phyloP scores from a whole-genome alignment of 768 basidiomycete species.

The Tricholoma flavovirens region DNA sequence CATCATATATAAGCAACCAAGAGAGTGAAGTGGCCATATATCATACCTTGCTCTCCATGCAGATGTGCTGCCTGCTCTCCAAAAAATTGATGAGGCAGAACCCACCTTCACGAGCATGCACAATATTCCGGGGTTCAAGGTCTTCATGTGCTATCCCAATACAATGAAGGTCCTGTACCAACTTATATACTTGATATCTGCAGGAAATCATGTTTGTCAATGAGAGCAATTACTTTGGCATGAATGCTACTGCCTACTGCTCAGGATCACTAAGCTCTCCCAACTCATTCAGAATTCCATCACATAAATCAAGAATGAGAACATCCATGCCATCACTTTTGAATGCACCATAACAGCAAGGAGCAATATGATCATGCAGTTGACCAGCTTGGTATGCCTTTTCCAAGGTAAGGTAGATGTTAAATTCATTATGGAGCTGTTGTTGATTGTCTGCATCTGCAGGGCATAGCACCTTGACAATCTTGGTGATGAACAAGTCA shows the following conservation, averaged over 20 bases:
- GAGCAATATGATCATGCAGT: conserved; percentile 13
- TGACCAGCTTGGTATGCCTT: conserved; percentile 14
- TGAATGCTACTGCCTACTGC: conserved; percentile 11
- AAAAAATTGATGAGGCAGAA: conserved; percentile 16
- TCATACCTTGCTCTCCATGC: conserved; percentile 11
- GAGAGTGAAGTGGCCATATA: conserved; percentile 5
- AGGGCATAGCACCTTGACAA: conserved; percentile 12
- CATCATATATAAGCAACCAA: conserved; percentile 3
- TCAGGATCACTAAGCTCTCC: conserved; percentile 13
- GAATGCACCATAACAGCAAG: conserved; percentile 17
- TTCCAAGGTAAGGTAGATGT: conserved; percentile 14
- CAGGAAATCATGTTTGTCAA: conserved; percentile 14
- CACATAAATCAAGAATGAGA: conserved; percentile 18
- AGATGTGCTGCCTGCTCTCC: conserved; percentile 12
- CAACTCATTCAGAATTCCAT: conserved; percentile 14
- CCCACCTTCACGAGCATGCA: conserved; percentile 11
- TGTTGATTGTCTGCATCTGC: conserved; percentile 12
- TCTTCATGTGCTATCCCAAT: conserved; percentile 16
- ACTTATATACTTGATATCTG: conserved; percentile 15
- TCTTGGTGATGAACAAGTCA: conserved; percentile 12
- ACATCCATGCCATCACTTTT: conserved; percentile 9
- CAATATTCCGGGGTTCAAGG: conserved; percentile 17
- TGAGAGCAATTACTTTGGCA: conserved; percentile 11
- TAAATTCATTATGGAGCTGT: conserved; percentile 16
- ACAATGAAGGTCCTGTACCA: conserved; percentile 14